Percentiles rank a stretch among this genome's conserved stretches.
Conservation (phyloP, 177 flowering plant species). For the Vitis hybrid region DNA sequence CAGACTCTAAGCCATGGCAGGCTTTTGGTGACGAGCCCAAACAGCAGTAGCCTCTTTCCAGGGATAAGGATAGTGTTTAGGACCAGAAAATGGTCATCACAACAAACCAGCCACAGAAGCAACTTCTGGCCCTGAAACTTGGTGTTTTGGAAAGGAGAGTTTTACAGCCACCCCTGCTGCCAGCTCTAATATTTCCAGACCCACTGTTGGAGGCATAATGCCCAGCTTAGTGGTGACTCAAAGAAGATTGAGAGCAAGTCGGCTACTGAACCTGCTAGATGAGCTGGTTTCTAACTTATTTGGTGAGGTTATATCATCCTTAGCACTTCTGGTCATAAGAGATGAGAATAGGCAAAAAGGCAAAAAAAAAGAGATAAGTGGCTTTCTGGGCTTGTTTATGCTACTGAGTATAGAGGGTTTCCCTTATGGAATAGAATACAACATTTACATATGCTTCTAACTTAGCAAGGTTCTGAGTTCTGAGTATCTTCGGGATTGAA, state of each 20-base stretch:
- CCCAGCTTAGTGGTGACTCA: constrained; percentile 45
- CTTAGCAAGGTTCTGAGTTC: no score
- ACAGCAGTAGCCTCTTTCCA: constrained; percentile 21
- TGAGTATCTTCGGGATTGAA: no score
- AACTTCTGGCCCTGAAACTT: constrained; percentile 28
- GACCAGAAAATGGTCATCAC: constrained; percentile 52
- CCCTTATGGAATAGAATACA: no score
- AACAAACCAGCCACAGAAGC: constrained; percentile 37
- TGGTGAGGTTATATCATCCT: no score
- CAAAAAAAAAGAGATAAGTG: no score
- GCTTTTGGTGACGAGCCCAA: constrained; percentile 51
- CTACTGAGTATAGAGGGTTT: no score
- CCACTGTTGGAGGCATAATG: constrained; percentile 34
- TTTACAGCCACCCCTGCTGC: constrained; percentile 63
- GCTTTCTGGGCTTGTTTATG: no score
- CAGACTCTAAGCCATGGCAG: constrained; percentile 65
- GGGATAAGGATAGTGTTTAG: constrained; percentile 40
- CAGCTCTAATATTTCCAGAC: constrained; percentile 31
- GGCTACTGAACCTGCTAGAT: constrained; percentile 2
- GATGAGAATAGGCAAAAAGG: no score
- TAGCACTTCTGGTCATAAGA: no score
- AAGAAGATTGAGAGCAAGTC: constrained; percentile 41
- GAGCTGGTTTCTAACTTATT: no score
- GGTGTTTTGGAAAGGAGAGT: constrained; percentile 33
- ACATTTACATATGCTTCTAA: no score